Base-by-base conservation (phyloP, 108 stramenopile species). In the Bacterosira constricta region DNA sequence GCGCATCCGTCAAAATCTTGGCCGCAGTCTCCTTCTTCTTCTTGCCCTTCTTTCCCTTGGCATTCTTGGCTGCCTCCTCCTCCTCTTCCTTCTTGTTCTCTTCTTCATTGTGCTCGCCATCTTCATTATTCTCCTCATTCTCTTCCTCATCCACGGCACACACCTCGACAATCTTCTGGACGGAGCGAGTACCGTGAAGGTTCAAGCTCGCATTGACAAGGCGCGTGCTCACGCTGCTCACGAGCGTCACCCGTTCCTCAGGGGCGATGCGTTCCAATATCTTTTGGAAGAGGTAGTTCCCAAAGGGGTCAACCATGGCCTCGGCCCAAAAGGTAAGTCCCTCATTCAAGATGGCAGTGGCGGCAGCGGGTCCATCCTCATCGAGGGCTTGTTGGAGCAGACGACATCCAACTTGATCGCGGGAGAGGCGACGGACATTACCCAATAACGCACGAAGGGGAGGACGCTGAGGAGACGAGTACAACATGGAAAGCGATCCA, bases 261-360 rank as follows among this genome's bases (percentile, higher is more conserved):
- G 85, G 81, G 20, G 90, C 91, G 37, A 96, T 88, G 73, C 94
- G 87, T 69, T 97, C 97, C 53, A 97, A 68, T 39, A 98, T 93
- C 86, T 98, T 98, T 81, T 98, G 98, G 69, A 98, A 98, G 36
- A 98, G 84, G 73, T 97, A 98, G 79, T 97, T 98, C 0, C 98
- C 98, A 70, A 98, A 98, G 12, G 97, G 97, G 83, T 98, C 97
- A 15, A 95, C 89, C 96, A 98, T 97, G 59, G 97, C 93, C 63
- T 95, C 91, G 9, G 89, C 92, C 91, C 97, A 95, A 72, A 95
- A 90, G 23, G 90, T 84, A 7, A 96, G 85, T n/a, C 92, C 96
- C 83, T 98, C 97, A 49, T 90, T 84, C 38, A 98, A 82, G 45
- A 98, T 97, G 65, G 90, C 73, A 27, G 90, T 91, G 10, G 96